Conservation (phyloP, 257 asterid genomes). For the Forsythia suspensa region DNA sequence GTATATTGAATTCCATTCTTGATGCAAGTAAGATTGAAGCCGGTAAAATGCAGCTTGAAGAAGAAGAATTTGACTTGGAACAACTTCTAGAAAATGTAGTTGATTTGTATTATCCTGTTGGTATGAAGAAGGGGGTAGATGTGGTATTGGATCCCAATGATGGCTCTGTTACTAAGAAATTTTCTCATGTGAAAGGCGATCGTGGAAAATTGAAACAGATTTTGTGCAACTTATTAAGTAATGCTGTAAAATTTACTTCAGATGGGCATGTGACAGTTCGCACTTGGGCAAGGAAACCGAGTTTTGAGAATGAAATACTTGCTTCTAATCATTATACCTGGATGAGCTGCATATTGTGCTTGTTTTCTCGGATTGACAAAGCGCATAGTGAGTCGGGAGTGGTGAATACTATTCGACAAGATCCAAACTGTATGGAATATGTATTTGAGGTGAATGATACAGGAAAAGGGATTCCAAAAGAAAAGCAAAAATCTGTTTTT, state of each 20-base stretch:
- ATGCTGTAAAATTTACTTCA: constrained; percentile 76
- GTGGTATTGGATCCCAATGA: constrained; percentile 67
- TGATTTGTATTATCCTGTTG: constrained; percentile 54
- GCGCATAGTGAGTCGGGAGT: constrained; percentile 25
- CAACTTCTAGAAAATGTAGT: constrained; percentile 65
- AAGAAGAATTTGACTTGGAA: constrained; percentile 58
- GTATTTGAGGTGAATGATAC: constrained; percentile 75
- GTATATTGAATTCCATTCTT: constrained; percentile 66
- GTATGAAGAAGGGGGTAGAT: constrained; percentile 69
- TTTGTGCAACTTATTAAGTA: constrained; percentile 61
- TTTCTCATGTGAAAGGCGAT: constrained; percentile 58
- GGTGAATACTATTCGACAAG: constrained; percentile 26
- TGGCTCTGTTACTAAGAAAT: constrained; percentile 41
- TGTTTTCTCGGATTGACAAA: constrained; percentile 23
- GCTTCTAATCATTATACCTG: constrained; percentile 26
- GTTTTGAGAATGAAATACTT: constrained; percentile 34
- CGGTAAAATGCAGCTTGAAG: constrained; percentile 61
- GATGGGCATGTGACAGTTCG: constrained; percentile 68
- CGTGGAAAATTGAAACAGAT: constrained; percentile 63
- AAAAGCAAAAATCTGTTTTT: constrained; percentile 57
- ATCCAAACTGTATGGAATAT: constrained; percentile 55
- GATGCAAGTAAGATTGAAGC: constrained; percentile 72
- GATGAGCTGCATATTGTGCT: constrained; percentile 30
- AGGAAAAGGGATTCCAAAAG: constrained; percentile 78
- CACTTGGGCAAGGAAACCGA: constrained; percentile 59